Base-by-base conservation (phyloP, 2,329 filamentous ascomycete genomes). In the Gnomoniopsis sp. region DNA sequence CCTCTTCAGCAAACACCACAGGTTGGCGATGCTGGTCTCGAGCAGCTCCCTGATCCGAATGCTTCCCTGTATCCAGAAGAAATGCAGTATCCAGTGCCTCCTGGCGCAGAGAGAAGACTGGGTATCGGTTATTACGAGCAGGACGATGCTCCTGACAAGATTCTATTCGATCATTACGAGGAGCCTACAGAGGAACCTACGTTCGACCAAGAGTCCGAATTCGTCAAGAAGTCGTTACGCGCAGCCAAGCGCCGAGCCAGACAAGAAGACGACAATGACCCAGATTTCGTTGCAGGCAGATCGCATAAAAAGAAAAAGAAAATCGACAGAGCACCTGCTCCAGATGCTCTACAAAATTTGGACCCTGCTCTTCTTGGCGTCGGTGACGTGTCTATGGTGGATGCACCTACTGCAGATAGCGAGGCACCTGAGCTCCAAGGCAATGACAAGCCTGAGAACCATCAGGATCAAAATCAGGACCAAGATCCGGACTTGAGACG, bases 81-180 rank as follows among this genome's bases (percentile, higher is more conserved):
- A 11, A 53, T 74, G 1, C 65, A 71, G 2, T 82, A 82, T 62
- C 80, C 81, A 0, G 81, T 84, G 58, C 79, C 79, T 7, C 73
- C 77, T n/a, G 72, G 71, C 44, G 74, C 72, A n/a, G 78, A 80
- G 53, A 74, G 80, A 34, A 80, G 78, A 69, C 73, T 85, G 62
- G 83, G 83, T 17, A 80, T 84, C 75, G 83, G 82, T 11, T 86
- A 85, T 68, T 86, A 85, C 66, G 78, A 85, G 58, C 82, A 84
- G 64, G 81, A 83, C 60, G 80, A 84, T 63, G 77, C 76, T 22
- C 76, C 79, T 1, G 81, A 85, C 67, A 82, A 75, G 65, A 86
- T 86, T 67, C 68, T 86, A 3, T 86, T 86, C 59, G 81, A 86
- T 62, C 79, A 79, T 10, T 86, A 84, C 65, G 79, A 85, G 63